Conservation (phyloP, 2,329 filamentous ascomycete genomes). For the Xylariaceae sp. region DNA sequence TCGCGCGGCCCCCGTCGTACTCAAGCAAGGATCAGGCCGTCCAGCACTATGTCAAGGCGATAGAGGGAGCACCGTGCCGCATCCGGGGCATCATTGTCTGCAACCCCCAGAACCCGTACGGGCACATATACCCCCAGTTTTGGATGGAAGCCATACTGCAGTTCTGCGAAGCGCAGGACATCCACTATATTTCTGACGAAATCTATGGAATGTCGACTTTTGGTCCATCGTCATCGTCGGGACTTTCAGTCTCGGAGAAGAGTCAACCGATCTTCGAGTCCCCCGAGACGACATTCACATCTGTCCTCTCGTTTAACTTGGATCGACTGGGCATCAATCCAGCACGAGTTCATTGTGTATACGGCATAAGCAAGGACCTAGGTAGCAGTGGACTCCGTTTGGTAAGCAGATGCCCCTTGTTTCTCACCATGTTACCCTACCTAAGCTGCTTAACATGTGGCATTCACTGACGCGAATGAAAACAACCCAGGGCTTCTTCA, state of each 20-base stretch:
- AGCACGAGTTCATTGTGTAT: slow-evolving; percentile 17
- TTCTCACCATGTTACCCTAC: neutral
- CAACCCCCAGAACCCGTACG: slow-evolving; percentile 16
- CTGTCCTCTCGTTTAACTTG: slow-evolving; percentile 7
- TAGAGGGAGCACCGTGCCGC: slow-evolving; percentile 8
- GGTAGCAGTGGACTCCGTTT: slow-evolving; percentile 18
- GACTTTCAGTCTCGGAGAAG: slow-evolving; percentile 1
- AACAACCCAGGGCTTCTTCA: slow-evolving; percentile 15
- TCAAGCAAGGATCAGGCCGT: slow-evolving; percentile 10
- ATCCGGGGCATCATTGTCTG: slow-evolving; percentile 17
- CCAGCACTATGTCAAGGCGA: slow-evolving; percentile 9
- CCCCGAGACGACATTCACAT: slow-evolving; percentile 13
- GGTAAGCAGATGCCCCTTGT: slow-evolving; percentile 3
- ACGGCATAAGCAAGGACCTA: slow-evolving; percentile 17
- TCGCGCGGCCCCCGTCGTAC: slow-evolving; percentile 5
- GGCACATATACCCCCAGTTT: slow-evolving; percentile 12
- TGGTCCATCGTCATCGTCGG: neutral
- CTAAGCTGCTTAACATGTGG: too few species aligned
- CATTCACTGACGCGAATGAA: too few species aligned
- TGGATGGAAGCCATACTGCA: slow-evolving; percentile 18
- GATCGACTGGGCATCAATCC: slow-evolving; percentile 10
- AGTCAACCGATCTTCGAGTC: slow-evolving; percentile 16
- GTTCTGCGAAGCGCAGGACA: slow-evolving; percentile 12
- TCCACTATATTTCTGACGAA: slow-evolving; percentile 19
- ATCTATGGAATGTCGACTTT: slow-evolving; percentile 19